A percentile compares a stretch with the other conserved stretches of the same genome.
These are phyloP conservation scores for Blastomyces parvus DNA, from an alignment of 2,329 filamentous ascomycete species.

Conservation along the genomic window DNA sequence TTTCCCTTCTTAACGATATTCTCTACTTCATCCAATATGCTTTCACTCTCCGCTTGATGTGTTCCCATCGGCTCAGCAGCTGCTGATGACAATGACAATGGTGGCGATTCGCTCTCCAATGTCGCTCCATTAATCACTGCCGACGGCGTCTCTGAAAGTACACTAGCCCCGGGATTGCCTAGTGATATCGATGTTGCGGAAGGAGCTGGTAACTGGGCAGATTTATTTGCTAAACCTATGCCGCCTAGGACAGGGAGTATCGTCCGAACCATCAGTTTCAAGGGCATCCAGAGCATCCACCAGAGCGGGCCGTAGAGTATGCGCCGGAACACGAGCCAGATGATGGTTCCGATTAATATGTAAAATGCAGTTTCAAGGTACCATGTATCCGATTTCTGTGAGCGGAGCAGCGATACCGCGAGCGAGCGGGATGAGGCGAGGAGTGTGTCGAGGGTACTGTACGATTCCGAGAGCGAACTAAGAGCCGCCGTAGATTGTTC, in stretches of 20 bases:
- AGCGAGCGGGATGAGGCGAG: slow-evolving; percentile 65
- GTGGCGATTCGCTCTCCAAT: background rate
- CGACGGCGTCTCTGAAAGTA: background rate
- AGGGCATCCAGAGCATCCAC: slow-evolving; percentile 77
- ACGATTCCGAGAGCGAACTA: slow-evolving; percentile 69
- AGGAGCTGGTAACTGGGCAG: background rate
- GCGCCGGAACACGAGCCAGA: slow-evolving; percentile 78
- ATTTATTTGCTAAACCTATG: background rate
- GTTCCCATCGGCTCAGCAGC: background rate
- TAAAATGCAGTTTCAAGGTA: slow-evolving; percentile 88
- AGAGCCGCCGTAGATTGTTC: slow-evolving; percentile 75
- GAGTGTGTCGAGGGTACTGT: slow-evolving; percentile 67
- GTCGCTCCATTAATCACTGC: background rate
- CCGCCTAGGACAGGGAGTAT: slow-evolving; percentile 46
- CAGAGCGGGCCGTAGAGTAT: slow-evolving; percentile 80
- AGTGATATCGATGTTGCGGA: slow-evolving; percentile 22
- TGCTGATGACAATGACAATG: background rate
- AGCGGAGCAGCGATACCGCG: slow-evolving; percentile 67
- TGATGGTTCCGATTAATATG: slow-evolving; percentile 64
- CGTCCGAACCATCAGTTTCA: slow-evolving; percentile 57
- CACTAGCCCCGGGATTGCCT: slow-evolving; percentile 4
- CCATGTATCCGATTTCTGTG: slow-evolving; percentile 96
- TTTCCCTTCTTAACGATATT: slow-evolving; percentile 28
- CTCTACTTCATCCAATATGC: slow-evolving; percentile 35
- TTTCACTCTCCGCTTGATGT: slow-evolving; percentile 18